phyloP scores from a whole-genome alignment of 2,329 filamentous ascomycete species.

The Sclerotinia trifoliorum region DNA sequence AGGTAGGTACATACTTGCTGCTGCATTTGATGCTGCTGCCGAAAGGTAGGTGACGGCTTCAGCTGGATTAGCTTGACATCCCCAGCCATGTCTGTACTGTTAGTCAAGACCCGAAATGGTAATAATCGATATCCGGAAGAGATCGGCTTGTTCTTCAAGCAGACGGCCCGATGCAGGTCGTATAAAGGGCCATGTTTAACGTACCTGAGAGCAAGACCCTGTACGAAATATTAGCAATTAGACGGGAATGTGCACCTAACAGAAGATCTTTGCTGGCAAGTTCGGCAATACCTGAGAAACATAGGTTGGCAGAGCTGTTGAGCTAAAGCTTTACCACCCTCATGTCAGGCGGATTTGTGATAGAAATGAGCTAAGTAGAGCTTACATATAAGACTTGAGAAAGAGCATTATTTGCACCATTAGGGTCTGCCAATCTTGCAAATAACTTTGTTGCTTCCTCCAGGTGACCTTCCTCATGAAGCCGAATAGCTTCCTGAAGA shows the following conservation, averaged over 20 bases:
- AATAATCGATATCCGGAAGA: conserved; percentile 10
- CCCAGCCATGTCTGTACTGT: conserved; percentile 79
- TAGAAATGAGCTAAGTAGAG: background rate
- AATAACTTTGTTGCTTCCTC: conserved; percentile 82
- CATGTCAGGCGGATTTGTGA: background rate
- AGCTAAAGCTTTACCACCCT: conserved; percentile 12
- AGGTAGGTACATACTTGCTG: conserved; percentile 48
- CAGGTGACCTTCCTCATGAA: conserved; percentile 84
- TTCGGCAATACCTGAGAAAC: background rate
- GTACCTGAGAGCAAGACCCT: conserved; percentile 79
- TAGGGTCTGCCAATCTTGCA: conserved; percentile 75
- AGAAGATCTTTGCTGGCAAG: conserved; percentile 18
- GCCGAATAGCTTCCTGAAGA: conserved; percentile 92
- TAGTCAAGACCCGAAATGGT: conserved; percentile 10
- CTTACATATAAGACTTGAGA: conserved; percentile 81
- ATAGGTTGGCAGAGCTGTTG: background rate
- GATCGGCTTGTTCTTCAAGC: conserved; percentile 2
- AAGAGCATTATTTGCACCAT: conserved; percentile 84
- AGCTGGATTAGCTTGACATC: conserved; percentile 69
- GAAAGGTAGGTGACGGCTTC: conserved; percentile 82
- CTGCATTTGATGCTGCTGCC: conserved; percentile 85
- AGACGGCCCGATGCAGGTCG: conserved; percentile 22
- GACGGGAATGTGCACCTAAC: conserved; percentile 8
- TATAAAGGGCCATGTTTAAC: conserved; percentile 42
- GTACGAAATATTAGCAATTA: conserved; percentile 13